Conservation (phyloP, 768 basidiomycete species). For the Amanita molliuscula region DNA sequence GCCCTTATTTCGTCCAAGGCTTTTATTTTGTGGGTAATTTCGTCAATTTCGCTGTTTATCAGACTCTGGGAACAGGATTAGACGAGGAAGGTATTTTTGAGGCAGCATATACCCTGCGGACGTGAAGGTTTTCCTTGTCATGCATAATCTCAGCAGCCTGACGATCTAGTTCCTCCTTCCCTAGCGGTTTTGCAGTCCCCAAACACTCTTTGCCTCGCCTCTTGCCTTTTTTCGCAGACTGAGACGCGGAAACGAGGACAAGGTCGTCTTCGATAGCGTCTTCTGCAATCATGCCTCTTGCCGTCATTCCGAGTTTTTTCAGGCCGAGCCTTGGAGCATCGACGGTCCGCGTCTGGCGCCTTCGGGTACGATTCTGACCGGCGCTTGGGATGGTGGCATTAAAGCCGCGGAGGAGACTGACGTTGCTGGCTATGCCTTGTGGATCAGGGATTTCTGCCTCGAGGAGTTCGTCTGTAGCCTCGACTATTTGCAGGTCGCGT, state of each 20-base stretch:
- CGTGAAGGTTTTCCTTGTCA: slow-evolving; percentile 90
- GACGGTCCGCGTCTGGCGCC: slow-evolving; percentile 73
- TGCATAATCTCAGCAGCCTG: slow-evolving; percentile 80
- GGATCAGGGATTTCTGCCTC: slow-evolving; percentile 64
- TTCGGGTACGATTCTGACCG: slow-evolving; percentile 62
- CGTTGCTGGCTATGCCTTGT: slow-evolving; percentile 56
- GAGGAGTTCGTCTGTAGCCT: slow-evolving; percentile 72
- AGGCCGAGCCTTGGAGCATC: slow-evolving; percentile 69
- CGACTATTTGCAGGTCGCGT: slow-evolving; percentile 74
- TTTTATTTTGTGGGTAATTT: slow-evolving; percentile 86
- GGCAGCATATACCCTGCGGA: slow-evolving; percentile 60
- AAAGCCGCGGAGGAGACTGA: slow-evolving; percentile 84
- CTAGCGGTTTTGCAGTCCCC: slow-evolving; percentile 59
- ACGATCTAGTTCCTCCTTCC: slow-evolving; percentile 73
- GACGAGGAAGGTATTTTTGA: not conserved
- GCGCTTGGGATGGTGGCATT: slow-evolving; percentile 92
- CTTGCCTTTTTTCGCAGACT: slow-evolving; percentile 31
- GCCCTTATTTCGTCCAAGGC: slow-evolving; percentile 72
- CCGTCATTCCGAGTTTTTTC: slow-evolving; percentile 69
- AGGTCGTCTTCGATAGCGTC: slow-evolving; percentile 69
- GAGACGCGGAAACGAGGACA: slow-evolving; percentile 44
- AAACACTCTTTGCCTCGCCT: slow-evolving; percentile 56
- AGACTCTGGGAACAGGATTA: slow-evolving; percentile 46
- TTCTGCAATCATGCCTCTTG: slow-evolving; percentile 61
- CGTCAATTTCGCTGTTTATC: slow-evolving; percentile 76